Evolutionary conservation across 2,329 filamentous ascomycete species (phyloP), one percentile per base, ranked within the genome.

Genomic region (Claviceps sp.): DNA sequence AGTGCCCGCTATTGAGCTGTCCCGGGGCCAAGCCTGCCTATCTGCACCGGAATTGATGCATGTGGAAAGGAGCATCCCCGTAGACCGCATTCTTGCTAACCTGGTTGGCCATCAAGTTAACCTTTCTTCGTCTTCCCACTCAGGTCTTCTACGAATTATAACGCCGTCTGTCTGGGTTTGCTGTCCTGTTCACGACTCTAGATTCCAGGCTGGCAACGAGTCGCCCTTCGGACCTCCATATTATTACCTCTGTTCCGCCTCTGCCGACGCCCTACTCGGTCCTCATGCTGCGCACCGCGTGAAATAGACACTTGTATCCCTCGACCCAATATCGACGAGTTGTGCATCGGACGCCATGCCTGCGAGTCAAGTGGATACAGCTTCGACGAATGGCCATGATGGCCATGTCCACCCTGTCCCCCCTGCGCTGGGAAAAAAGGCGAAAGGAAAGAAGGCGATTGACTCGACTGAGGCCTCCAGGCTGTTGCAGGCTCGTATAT

Each of bases 381-480:
- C 65, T 59, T 62, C 69, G 57, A 60, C 66, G 54, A 72, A 73
- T 62, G 68, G 68, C 57, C 65, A 72, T 58, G 67, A 70, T 60
- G 63, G 62, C 46, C 68, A 70, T 60, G 54, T 56, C 47, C 65
- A 70, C 51, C 59, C 64, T 52, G 61, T 62, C 26, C 57, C 77
- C 48, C 70, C 79, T 52, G 71, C 73, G 52, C 41, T 30, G 19
- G 49, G 49, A n/a, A 93, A 89, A 73, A 93, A 93, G 70, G 80
- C 76, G 52, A 95, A 94, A 72, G 81, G 77, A 59, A 95, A 94
- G 73, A 95, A 94, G 71, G 74, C 79, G 47, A 73, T 87, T 57
- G 90, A 95, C 65, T 86, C 88, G 19, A 87, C 81, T 61, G 93
- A 97, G 69, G 89, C 90, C 47, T 89, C 89, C 56, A 94, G 95